These are phyloP conservation scores for Rhododendron henanense DNA, from an alignment of 148 eudicot species.

Conservation along the genomic window DNA sequence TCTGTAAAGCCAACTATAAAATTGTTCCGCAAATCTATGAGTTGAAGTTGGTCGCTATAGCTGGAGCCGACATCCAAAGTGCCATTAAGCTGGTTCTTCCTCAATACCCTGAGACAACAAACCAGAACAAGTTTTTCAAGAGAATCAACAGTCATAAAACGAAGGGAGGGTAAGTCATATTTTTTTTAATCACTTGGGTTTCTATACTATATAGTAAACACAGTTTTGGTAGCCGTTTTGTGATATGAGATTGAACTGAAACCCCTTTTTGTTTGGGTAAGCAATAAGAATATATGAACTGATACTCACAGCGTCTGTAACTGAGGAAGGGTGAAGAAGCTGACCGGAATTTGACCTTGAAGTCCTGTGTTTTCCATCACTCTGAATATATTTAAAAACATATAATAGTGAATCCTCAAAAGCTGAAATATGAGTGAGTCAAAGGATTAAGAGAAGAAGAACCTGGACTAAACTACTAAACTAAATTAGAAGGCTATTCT, in stretches of 20 bases:
- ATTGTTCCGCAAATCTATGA: slow-evolving; percentile 47
- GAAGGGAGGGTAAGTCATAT: not conserved
- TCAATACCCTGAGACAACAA: slow-evolving; percentile 30
- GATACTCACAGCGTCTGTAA: slow-evolving; percentile 38
- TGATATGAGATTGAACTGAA: not conserved
- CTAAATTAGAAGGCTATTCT: not conserved
- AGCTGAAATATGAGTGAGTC: not conserved
- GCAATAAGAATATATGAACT: not conserved
- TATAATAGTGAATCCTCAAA: not conserved
- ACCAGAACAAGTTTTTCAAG: not conserved
- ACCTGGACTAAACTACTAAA: not conserved
- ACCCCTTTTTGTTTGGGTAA: not conserved
- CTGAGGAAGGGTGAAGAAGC: slow-evolving; percentile 51
- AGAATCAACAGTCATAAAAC: not conserved
- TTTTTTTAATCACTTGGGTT: not conserved
- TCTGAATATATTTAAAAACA: slow-evolving; percentile 25
- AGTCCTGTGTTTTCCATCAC: slow-evolving; percentile 55
- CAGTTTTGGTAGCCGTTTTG: not conserved
- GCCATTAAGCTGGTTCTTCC: slow-evolving; percentile 33
- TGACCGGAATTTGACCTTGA: slow-evolving; percentile 53
- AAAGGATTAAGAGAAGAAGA: not conserved
- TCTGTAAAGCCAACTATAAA: slow-evolving; percentile 18
- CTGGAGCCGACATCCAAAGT: slow-evolving; percentile 30
- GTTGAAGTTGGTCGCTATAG: slow-evolving; percentile 38
- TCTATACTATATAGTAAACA: not conserved